These are phyloP conservation scores for Globisporangium takayamanum DNA, from an alignment of 352 stramenopile species.

Conservation along the genomic window DNA sequence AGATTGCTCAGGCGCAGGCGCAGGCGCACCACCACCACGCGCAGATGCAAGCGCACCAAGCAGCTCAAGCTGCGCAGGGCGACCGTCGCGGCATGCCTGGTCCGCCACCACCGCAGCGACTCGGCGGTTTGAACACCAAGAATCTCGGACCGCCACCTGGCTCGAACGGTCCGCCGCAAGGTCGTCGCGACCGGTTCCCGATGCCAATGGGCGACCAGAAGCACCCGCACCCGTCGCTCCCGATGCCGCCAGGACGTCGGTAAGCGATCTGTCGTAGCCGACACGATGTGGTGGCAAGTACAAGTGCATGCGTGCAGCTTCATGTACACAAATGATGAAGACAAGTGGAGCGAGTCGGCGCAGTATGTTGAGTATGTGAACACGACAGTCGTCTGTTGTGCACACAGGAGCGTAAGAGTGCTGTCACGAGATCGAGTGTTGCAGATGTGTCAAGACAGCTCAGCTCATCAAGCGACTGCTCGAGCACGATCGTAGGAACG, in stretches of 20 bases:
- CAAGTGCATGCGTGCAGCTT: no score
- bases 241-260: conserved; percentile 59
- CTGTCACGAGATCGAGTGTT: no score
- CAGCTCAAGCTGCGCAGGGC: conserved; percentile 25
- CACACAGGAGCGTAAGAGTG: no score
- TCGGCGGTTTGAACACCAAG: conserved; percentile 70
- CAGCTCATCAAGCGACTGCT: no score
- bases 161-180: conserved; percentile 23
- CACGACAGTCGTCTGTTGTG: no score
- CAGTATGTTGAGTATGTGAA: no score
- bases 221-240: conserved; percentile 61
- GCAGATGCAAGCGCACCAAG: conserved; percentile 24
- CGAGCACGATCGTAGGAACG: no score
- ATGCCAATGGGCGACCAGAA: conserved; percentile 71
- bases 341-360: no score
- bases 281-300: not conserved
- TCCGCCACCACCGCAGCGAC: conserved; percentile 37
- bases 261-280: conserved; percentile 17
- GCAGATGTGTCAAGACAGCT: no score
- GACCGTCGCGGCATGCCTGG: conserved; percentile 54
- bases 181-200: conserved; percentile 61
- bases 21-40: conserved; percentile 5
- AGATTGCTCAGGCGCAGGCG: conserved; percentile 26
- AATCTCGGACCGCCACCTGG: conserved; percentile 47
- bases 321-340: not conserved